A percentile compares a stretch with the other conserved stretches of the same genome.
phyloP scores from a whole-genome alignment of 257 asterid species.

The Solanum virginianum region DNA sequence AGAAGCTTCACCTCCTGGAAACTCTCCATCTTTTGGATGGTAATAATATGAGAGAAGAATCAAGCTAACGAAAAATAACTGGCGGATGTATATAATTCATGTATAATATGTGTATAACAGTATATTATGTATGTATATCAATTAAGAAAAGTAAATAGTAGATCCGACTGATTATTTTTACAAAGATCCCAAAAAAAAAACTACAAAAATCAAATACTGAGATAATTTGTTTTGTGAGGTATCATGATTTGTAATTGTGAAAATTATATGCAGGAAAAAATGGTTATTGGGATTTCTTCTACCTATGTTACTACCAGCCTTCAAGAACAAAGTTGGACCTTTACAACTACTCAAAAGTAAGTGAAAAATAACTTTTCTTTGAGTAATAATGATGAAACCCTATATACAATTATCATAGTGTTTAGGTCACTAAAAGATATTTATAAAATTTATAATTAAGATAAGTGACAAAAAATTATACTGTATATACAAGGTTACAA shows the following conservation, averaged over 20 bases:
- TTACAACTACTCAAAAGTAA: conserved; percentile 27
- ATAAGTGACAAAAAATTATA: neutral
- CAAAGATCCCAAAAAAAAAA: neutral
- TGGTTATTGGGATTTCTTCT: conserved; percentile 30
- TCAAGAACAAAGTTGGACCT: conserved; percentile 30
- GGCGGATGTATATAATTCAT: neutral
- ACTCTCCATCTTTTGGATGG: neutral
- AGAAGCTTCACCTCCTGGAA: neutral
- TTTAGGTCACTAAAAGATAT: neutral
- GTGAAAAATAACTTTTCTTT: neutral
- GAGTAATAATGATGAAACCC: neutral
- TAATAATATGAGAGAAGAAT: neutral
- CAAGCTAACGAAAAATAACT: neutral
- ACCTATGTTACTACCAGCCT: conserved; percentile 26
- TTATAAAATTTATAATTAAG: neutral
- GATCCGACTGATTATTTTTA: neutral
- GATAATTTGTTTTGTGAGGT: neutral
- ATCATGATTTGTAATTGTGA: neutral
- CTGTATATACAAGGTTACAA: neutral
- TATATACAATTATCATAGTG: neutral
- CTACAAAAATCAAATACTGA: neutral
- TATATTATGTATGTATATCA: neutral
- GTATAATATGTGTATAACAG: neutral
- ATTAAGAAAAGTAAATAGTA: neutral
- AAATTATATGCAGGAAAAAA: conserved; percentile 23